phyloP scores from a whole-genome alignment of 352 stramenopile species.

The Globisporangium megalacanthum region DNA sequence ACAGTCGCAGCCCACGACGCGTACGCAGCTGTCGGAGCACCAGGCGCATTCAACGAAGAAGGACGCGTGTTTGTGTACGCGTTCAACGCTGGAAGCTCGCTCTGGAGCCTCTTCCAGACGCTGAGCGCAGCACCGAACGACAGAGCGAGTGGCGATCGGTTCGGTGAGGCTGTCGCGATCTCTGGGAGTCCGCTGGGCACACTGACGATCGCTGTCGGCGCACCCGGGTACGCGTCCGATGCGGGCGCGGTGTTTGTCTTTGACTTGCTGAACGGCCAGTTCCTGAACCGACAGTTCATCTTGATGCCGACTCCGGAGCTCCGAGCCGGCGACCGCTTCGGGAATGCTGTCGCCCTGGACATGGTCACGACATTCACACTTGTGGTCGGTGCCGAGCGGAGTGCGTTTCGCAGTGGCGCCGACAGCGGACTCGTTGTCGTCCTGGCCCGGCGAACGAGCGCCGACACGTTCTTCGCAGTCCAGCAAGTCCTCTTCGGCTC shows the following conservation, averaged over 20 bases:
- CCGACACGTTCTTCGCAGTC: conserved; percentile 64
- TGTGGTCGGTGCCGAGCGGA: conserved; percentile 53
- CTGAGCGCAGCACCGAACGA: conserved; percentile 46
- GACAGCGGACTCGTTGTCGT: conserved; percentile 53
- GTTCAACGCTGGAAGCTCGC: conserved; percentile 27
- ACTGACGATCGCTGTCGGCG: conserved; percentile 56
- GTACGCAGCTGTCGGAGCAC: conserved; percentile 58
- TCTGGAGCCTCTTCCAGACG: conserved; percentile 66
- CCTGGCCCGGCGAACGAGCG: conserved; percentile 36
- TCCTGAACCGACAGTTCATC: conserved; percentile 63
- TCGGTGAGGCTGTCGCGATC: conserved; percentile 63
- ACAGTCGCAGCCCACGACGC: conserved; percentile 40
- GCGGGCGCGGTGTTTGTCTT: conserved; percentile 76
- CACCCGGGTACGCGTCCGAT: conserved; percentile 48
- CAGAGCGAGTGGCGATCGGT: conserved; percentile 44
- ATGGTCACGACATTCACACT: conserved; percentile 69
- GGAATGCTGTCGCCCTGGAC: conserved; percentile 58
- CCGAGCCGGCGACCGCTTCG: conserved; percentile 52
- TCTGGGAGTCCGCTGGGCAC: conserved; percentile 31
- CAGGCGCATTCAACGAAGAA: conserved; percentile 44
- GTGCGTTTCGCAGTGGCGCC: conserved; percentile 25
- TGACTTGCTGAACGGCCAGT: conserved; percentile 50
- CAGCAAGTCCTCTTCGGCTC: conserved; percentile 67
- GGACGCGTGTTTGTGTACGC: conserved; percentile 77
- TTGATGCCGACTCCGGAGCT: conserved; percentile 43